Evolutionary conservation across 106 monocot genomes (phyloP), one percentile per base, ranked within the genome.

Genomic region (Gastrodia elata): DNA sequence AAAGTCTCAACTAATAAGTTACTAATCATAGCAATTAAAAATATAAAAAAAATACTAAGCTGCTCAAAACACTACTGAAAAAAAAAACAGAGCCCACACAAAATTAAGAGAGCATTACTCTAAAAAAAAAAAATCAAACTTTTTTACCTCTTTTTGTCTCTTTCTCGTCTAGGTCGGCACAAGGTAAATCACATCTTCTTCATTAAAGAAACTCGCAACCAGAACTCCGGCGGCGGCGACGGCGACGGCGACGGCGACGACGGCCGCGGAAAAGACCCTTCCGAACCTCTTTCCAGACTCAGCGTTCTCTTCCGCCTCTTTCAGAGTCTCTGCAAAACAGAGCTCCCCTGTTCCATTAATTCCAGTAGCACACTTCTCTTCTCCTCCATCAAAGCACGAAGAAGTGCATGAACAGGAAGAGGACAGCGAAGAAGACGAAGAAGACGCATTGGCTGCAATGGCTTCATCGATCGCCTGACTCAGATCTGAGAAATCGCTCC

Each of bases 121-220:
- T n/a, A n/a, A 26, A 58, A 58, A 58, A 58, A 25, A 8, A 14
- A 58, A 26, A 58, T 25, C 3, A 26, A 58, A 58, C 27, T 25
- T 58, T 58, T 58, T 26, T 58, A 22, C 22, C n/a, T n/a, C n/a
- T n/a, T n/a, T n/a, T n/a, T n/a, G n/a, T n/a, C n/a, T n/a, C n/a
- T n/a, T n/a, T n/a, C n/a, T n/a, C n/a, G n/a, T n/a, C n/a, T 61
- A 61, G 32, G 61, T 61, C 10, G 61, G 61, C 61, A 61, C 32
- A 61, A 32, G 61, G 30, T 61, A 32, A 30, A 32, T 32, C 32
- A 2, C 13, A 2, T 32, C 30, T 4, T 30, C 22, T 2, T 30
- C 61, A 61, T 3, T n/a, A 5, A 13, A 61, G 32, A 61, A 61
- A 32, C 61, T 28, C 32, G 30, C 61, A 4, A 61, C 11, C 0